Conservation (phyloP, 139 green algal species). For the Chlorella sp. region DNA sequence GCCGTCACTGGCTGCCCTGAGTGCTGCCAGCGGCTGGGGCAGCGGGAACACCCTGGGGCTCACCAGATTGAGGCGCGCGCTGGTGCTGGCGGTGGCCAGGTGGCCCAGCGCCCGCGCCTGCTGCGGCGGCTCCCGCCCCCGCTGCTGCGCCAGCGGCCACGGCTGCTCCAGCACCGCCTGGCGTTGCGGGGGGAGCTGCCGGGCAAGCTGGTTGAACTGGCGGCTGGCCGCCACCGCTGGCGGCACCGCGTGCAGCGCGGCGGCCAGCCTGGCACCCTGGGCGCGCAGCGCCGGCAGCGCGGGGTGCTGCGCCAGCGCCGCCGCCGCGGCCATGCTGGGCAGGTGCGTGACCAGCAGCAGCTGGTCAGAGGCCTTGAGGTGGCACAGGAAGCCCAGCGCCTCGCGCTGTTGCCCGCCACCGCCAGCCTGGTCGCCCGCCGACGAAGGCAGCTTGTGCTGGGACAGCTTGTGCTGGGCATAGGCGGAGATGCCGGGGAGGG, state of each 20-base stretch:
- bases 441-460: too few relatives aligned
- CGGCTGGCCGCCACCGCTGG: neutral
- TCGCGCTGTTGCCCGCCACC: too few relatives aligned
- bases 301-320: constrained; percentile 37
- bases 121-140: constrained; percentile 9
- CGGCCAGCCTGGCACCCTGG: constrained; percentile 24
- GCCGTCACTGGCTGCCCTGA: neutral
- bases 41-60: constrained; percentile 59
- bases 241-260: constrained; percentile 36
- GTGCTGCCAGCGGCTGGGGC: constrained; percentile 26
- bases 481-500: too few relatives aligned
- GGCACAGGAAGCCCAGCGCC: constrained; percentile 38
- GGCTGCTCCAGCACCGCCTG: neutral
- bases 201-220: constrained; percentile 34
- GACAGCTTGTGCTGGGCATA: too few relatives aligned
- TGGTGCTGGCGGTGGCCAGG: constrained; percentile 38
- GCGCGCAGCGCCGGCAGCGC: constrained; percentile 24
- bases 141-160: constrained; percentile 4
- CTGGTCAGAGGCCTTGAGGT: constrained; percentile 26
- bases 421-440: too few relatives aligned
- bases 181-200: constrained; percentile 40
- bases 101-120: constrained; percentile 26
- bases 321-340: constrained; percentile 9
- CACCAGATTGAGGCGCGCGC: constrained; percentile 47
- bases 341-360: constrained; percentile 40